Conservation (phyloP, 116 monocot species). For the Cymodocea nodosa region DNA sequence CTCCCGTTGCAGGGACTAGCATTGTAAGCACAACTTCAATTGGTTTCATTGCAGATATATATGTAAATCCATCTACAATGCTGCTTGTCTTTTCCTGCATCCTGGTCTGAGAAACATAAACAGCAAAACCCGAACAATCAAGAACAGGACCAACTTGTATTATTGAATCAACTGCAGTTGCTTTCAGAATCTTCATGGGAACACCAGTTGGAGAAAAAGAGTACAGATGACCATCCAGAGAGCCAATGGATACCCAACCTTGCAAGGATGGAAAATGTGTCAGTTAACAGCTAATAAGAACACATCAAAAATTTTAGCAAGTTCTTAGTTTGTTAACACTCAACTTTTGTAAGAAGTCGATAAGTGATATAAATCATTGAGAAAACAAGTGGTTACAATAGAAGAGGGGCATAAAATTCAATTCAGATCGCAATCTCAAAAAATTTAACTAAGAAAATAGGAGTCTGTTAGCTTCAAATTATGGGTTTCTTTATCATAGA, state of each 20-base stretch:
- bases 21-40: constrained; percentile 30
- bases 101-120: constrained; percentile 48
- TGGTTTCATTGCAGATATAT: constrained; percentile 57
- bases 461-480: too few relatives aligned
- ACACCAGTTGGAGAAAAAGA: constrained; percentile 73
- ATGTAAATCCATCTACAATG: constrained; percentile 31
- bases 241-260: constrained; percentile 90
- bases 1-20: constrained; percentile 72
- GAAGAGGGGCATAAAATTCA: too few relatives aligned
- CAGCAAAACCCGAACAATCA: constrained; percentile 73
- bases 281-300: not conserved
- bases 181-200: constrained; percentile 42
- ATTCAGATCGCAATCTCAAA: too few relatives aligned
- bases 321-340: too few relatives aligned
- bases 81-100: constrained; percentile 43
- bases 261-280: not conserved
- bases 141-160: constrained; percentile 53
- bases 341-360: too few relatives aligned
- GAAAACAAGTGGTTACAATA: too few relatives aligned
- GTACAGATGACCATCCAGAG: constrained; percentile 76
- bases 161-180: constrained; percentile 47
- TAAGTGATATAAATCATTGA: too few relatives aligned
- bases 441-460: too few relatives aligned
- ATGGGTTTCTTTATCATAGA: too few relatives aligned
- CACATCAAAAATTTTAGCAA: too few relatives aligned